Conservation (phyloP, 2,329 filamentous ascomycete species). For the Sporothrix variecibatus region DNA sequence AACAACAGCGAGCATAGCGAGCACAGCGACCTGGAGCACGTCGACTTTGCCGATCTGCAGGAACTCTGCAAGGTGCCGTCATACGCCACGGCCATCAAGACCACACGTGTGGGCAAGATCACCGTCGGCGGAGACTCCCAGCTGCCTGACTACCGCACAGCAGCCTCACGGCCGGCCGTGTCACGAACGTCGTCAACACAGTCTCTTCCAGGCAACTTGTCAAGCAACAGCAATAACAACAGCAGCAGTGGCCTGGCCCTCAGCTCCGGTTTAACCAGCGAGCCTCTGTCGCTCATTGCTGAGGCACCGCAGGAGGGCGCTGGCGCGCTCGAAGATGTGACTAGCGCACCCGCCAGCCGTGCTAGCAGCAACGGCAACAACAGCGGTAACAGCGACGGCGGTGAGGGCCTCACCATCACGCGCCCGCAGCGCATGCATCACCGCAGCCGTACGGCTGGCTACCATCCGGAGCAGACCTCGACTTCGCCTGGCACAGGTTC, state of each 20-base stretch:
- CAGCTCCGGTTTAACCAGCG: conserved; percentile 14
- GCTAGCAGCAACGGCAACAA: conserved; percentile 3
- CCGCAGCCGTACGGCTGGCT: not conserved
- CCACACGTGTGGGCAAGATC: conserved; percentile 55
- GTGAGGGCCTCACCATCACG: not conserved
- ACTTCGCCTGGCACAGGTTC: not conserved
- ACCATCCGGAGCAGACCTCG: not conserved
- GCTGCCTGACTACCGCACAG: conserved; percentile 69
- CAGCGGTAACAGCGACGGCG: not conserved
- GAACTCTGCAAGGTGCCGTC: conserved; percentile 74
- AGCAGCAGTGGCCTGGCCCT: not conserved
- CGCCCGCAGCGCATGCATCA: conserved; percentile 18
- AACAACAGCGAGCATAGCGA: conserved; percentile 34
- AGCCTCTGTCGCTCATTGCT: conserved; percentile 37
- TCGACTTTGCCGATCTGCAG: conserved; percentile 61
- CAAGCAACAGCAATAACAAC: not conserved
- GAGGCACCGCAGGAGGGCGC: conserved; percentile 33
- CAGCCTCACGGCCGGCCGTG: conserved; percentile 46
- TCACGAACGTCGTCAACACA: conserved; percentile 49
- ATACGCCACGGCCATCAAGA: conserved; percentile 72
- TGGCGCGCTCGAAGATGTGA: not conserved
- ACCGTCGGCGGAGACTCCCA: conserved; percentile 48
- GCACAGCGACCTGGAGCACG: conserved; percentile 50
- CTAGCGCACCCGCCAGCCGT: not conserved
- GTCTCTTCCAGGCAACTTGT: not conserved